Evolutionary conservation across 805 yeast genomes (phyloP), one percentile per base, ranked within the genome.

Genomic region (Teunomyces aglyptinius): DNA sequence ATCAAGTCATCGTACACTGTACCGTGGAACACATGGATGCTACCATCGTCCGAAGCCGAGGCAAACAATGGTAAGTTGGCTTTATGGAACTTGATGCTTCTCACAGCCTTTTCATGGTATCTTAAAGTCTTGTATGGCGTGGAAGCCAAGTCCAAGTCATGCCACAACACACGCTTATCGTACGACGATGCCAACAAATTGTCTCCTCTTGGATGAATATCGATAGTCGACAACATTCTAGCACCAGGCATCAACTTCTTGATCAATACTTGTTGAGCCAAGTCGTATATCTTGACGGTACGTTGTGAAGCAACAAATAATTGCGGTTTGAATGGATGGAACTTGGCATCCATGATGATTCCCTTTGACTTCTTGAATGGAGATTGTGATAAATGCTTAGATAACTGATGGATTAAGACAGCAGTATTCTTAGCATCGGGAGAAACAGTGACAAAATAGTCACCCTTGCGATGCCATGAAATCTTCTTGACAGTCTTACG

Each of bases 381-480:
- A 8, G 96, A 87, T 72, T 94, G 99, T 13, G 98, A 85, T 49
- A 86, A 77, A 71, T 94, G 98, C 68, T 89, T 89, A 3, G 97
- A 89, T 42, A 94, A 70, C 73, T 94, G 98, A 69, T 94, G 99
- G 53, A 94, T 89, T 50, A 94, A 75, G 34, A 94, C 96, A 5
- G 98, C 85, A 8, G 91, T 80, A 61, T 89, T 83, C 46, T 87
- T 89, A 43, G 89, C 86, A 44, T 89, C 94, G 44, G 98, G 97
- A n/a, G 96, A 83, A n/a, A 89, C 96, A 3, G 96, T 84, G 53
- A 92, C 96, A 58, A 94, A 88, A 64, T 94, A 94, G 71, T 94
- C 99, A 59, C 99, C 99, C 61, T 87, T 86, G 65, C 97, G 79
- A 67, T 94, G 99, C 99, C 99, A 94, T 54, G 96, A 80, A 18